Evolutionary conservation across 441 rosid species (phyloP).

Genomic region (Arabidopsis hybrid): DNA sequence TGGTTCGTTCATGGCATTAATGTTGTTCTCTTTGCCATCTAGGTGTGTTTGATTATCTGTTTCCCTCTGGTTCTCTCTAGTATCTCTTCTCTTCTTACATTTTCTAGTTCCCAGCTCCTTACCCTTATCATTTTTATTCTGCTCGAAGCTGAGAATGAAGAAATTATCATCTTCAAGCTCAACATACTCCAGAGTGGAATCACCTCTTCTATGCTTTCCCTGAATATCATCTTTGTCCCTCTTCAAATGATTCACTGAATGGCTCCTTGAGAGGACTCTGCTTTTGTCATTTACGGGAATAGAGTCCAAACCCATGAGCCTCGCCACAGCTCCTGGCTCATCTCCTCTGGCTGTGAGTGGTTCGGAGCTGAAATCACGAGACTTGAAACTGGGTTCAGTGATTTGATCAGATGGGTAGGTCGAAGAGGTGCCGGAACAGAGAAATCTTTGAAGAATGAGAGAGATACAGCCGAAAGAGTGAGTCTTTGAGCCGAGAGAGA

Average conservation of each 20-base stretch:
- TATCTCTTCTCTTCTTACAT: constrained; percentile 35
- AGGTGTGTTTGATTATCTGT: constrained; percentile 17
- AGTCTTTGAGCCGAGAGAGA: constrained; percentile 50
- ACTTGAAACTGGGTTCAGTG: constrained; percentile 43
- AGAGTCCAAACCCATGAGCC: constrained; percentile 78
- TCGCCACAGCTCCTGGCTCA: constrained; percentile 67
- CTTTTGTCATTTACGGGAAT: constrained; percentile 17
- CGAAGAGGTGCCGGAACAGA: constrained; percentile 62
- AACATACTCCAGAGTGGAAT: constrained; percentile 53
- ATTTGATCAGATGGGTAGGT: constrained; percentile 65
- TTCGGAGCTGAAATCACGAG: constrained; percentile 21
- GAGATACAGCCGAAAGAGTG: constrained; percentile 57
- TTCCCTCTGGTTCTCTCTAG: neutral
- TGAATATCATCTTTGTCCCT: constrained; percentile 34
- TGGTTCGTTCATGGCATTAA: constrained; percentile 31
- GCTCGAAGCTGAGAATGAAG: constrained; percentile 68
- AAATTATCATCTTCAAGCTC: constrained; percentile 74
- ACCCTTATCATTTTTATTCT: constrained; percentile 35
- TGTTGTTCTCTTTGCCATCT: constrained; percentile 38
- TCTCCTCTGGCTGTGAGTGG: constrained; percentile 26
- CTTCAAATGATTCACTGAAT: constrained; percentile 49
- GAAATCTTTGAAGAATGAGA: constrained; percentile 62
- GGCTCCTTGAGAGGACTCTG: constrained; percentile 52
- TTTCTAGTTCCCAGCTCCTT: constrained; percentile 40
- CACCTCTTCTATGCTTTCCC: constrained; percentile 47